Base-by-base conservation (phyloP, 1,284 basidiomycete genomes). In the Ceratobasidium sp. region DNA sequence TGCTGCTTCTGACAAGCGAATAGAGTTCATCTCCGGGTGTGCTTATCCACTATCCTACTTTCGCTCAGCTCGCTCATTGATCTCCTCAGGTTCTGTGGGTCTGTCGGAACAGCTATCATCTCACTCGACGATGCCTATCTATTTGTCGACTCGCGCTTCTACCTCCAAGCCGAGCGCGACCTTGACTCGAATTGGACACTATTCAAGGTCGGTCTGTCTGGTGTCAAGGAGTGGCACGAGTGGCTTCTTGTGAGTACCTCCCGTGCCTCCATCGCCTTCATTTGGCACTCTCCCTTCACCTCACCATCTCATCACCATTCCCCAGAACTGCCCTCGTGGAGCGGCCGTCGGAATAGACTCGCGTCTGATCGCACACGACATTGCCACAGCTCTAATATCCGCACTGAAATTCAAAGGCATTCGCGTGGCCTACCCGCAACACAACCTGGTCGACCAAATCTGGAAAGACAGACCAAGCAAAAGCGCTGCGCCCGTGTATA, bases 91-190 rank as follows among this genome's bases (percentile, higher is more conserved):
- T 98, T 98, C 81, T 88, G 89, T 22, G 96, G 96, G 14, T 90
- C 91, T n/a, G 90, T 92, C 2, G 96, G 95, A 7, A 87, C 90
- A 64, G 95, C 92, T 5, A 85, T 98, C 54, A 83, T 97, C 27
- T 90, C 92, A 0, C 84, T 84, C 78, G 85, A 85, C 0, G 83
- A 85, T 1, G 90, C 90, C 2, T 91, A 92, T 78, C 85, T 98
- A 34, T 87, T 96, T 77, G 92, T 91, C 24, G 95, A 98, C 81
- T 93, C 94, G 31, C 87, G 95, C 34, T 98, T 98, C 81, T 97
- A 94, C 91, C 81, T 91, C 0, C 94, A 96, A 82, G 95, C 95
- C 6, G 86, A 86, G 9, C 84, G 89, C 13, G 89, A 96, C 80
- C 82, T 95, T 19, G 92, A 95, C 80, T 90, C 93, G 43, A 77